Conservation (phyloP, 805 yeast genomes). For the Saturnispora mendoncae region DNA sequence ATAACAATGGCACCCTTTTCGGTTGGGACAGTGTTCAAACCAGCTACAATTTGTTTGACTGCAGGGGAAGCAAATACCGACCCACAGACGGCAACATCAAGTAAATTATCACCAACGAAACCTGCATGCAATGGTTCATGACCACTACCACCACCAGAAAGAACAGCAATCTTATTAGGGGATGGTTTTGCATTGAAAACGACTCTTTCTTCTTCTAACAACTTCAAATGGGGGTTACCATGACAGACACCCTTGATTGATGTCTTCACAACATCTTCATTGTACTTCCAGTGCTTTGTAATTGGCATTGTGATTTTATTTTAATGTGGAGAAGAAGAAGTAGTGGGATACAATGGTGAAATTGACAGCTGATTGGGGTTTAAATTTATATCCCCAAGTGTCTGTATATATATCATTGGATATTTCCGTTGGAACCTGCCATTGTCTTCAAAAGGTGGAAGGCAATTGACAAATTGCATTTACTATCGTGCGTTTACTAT, state of each 20-base stretch:
- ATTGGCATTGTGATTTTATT: conserved; percentile 7
- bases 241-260: conserved; percentile 12
- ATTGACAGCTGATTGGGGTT: too few relatives aligned
- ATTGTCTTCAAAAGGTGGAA: too few relatives aligned
- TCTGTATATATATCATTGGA: too few relatives aligned
- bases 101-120: conserved; percentile 72
- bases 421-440: too few relatives aligned
- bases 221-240: conserved; percentile 44
- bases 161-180: conserved; percentile 51
- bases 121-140: conserved; percentile 95
- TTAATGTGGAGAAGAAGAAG: neutral
- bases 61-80: conserved; percentile 86
- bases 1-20: conserved; percentile 64
- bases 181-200: conserved; percentile 33
- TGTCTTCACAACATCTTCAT: conserved; percentile 9
- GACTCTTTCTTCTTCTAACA: conserved; percentile 50
- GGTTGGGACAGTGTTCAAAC: conserved; percentile 48
- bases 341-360: too few relatives aligned
- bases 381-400: too few relatives aligned
- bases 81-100: conserved; percentile 87
- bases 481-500: too few relatives aligned
- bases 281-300: conserved; percentile 13
- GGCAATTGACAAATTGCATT: too few relatives aligned
- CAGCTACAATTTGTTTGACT: conserved; percentile 73
- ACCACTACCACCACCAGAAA: conserved; percentile 94